Evolutionary conservation across 2,329 filamentous ascomycete genomes (phyloP).

Genomic region (Aspergillus niger): DNA sequence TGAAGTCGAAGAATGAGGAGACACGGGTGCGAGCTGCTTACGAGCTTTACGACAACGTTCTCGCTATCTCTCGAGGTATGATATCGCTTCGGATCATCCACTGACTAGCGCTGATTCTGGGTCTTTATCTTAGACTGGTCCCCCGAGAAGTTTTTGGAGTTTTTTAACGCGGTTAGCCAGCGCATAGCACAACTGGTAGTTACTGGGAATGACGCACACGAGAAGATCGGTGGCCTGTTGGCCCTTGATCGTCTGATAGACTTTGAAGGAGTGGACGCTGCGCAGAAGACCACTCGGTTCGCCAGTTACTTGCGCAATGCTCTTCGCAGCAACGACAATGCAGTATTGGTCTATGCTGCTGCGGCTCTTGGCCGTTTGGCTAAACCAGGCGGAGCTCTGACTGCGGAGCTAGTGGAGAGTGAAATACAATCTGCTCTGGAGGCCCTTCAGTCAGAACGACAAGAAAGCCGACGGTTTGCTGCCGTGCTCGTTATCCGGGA

Average conservation of each 20-base stretch:
- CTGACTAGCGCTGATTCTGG: slow-evolving; percentile 16
- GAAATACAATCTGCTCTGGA: slow-evolving; percentile 96
- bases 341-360: slow-evolving; percentile 86
- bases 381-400: slow-evolving; percentile 87
- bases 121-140: slow-evolving; percentile 63
- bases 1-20: slow-evolving; percentile 59
- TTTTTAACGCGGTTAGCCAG: slow-evolving; percentile 67
- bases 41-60: slow-evolving; percentile 51
- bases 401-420: slow-evolving; percentile 92
- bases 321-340: slow-evolving; percentile 85
- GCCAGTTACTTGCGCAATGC: slow-evolving; percentile 86
- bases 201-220: slow-evolving; percentile 81
- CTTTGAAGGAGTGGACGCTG: slow-evolving; percentile 92
- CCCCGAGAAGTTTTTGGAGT: slow-evolving; percentile 74
- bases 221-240: slow-evolving; percentile 87
- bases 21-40: slow-evolving; percentile 51
- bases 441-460: slow-evolving; percentile 92
- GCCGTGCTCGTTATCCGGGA: slow-evolving; percentile 90
- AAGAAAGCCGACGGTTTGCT: slow-evolving; percentile 90
- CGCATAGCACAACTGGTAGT: slow-evolving; percentile 74
- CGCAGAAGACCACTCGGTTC: slow-evolving; percentile 91
- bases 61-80: slow-evolving; percentile 50
- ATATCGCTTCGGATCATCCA: background rate
- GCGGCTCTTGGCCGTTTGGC: slow-evolving; percentile 87
- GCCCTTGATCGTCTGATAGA: slow-evolving; percentile 92